Conservation (phyloP, 148 eudicot genomes). For the Rhododendron henanense region DNA sequence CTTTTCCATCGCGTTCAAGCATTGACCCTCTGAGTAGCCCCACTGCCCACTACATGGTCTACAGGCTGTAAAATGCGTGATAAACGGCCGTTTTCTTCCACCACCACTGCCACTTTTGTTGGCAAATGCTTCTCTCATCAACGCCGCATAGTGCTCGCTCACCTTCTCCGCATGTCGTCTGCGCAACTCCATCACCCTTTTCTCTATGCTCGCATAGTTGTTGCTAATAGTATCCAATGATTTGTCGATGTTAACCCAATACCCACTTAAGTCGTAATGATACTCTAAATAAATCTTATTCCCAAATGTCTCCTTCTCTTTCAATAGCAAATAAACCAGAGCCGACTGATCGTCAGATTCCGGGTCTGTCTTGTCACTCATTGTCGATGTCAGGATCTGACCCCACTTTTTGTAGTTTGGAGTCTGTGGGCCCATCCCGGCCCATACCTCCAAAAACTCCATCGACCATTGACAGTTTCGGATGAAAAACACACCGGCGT, state of each 20-base stretch:
- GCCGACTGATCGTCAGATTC: background rate
- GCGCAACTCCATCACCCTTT: constrained; percentile 20
- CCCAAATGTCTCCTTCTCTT: constrained; percentile 47
- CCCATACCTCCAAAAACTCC: constrained; percentile 60
- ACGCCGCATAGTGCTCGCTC: constrained; percentile 23
- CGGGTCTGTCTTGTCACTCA: background rate
- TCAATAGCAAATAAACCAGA: constrained; percentile 37
- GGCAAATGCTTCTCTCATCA: constrained; percentile 13
- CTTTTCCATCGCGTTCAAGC: background rate
- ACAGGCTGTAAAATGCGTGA: background rate
- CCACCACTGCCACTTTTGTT: background rate
- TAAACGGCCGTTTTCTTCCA: background rate
- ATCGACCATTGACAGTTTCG: constrained; percentile 44
- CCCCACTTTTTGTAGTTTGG: constrained; percentile 66
- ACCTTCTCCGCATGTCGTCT: constrained; percentile 53
- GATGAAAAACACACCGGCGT: background rate
- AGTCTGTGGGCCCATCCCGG: constrained; percentile 59
- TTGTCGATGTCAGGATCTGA: constrained; percentile 15
- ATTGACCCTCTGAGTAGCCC: background rate
- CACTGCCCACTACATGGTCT: background rate
- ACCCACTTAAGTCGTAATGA: constrained; percentile 45
- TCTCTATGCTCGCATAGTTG: constrained; percentile 27
- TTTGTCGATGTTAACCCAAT: constrained; percentile 47
- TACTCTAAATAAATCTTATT: constrained; percentile 42
- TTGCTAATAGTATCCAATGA: constrained; percentile 17